Conservation (phyloP, 179 eudicot species). For the Beta lomatogona region DNA sequence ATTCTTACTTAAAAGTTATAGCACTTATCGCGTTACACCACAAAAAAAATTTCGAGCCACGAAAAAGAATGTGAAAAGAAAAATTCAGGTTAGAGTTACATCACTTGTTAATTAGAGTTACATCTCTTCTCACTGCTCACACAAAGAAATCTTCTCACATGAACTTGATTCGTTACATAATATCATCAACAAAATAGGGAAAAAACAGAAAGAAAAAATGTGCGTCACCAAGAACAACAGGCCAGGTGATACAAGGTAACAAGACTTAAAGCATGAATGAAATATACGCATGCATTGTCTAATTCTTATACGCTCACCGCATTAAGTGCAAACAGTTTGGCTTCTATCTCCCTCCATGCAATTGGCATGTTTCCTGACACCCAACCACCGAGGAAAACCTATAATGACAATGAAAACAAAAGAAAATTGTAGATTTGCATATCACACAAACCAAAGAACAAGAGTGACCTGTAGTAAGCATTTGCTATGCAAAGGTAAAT, state of each 20-base stretch:
- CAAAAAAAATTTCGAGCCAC: too few species aligned
- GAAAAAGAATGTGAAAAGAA: too few species aligned
- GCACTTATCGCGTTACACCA: too few species aligned
- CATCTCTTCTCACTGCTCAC: too few species aligned
- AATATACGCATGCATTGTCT: slow-evolving; percentile 5
- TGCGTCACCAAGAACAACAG: too few species aligned
- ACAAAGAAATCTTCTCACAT: too few species aligned
- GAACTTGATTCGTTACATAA: too few species aligned
- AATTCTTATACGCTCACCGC: slow-evolving; percentile 57
- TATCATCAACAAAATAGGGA: too few species aligned
- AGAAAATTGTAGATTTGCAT: slow-evolving; percentile 1
- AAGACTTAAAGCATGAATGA: slow-evolving; percentile 5
- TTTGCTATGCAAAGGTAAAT: not conserved
- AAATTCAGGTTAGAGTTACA: too few species aligned
- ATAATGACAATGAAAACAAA: slow-evolving; percentile 27
- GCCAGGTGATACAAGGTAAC: not conserved
- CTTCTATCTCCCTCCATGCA: slow-evolving; percentile 93
- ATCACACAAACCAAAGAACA: slow-evolving; percentile 22
- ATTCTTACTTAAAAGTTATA: too few species aligned
- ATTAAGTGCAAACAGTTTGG: slow-evolving; percentile 83
- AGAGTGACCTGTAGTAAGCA: not conserved
- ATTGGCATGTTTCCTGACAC: slow-evolving; percentile 52
- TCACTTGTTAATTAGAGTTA: too few species aligned
- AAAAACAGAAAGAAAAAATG: too few species aligned
- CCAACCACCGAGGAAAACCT: slow-evolving; percentile 79